These are phyloP conservation scores for Aspergillus sparsus DNA, from an alignment of 495 filamentous ascomycete species.

Conservation along the genomic window DNA sequence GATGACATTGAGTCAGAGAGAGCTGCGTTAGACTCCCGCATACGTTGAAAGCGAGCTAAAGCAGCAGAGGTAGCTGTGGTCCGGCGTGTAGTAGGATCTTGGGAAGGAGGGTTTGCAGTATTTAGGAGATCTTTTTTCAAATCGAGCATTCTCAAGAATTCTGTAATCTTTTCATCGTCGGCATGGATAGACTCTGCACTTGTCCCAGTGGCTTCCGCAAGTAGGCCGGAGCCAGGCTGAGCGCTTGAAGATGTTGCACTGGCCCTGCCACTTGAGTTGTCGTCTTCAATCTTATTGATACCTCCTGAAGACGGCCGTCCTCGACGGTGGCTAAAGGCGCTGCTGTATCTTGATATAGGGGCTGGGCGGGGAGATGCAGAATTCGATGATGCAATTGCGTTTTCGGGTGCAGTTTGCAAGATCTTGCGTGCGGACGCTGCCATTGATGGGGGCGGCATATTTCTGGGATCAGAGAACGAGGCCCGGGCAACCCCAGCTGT, in stretches of 20 bases:
- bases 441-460: slow-evolving; percentile 58
- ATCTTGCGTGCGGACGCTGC: slow-evolving; percentile 41
- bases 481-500: slow-evolving; percentile 54
- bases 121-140: slow-evolving; percentile 75
- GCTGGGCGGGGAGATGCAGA: slow-evolving; percentile 75
- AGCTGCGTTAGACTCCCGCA: slow-evolving; percentile 82
- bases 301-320: slow-evolving; percentile 73
- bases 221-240: slow-evolving; percentile 81
- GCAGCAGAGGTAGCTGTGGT: slow-evolving; percentile 61
- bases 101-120: slow-evolving; percentile 55
- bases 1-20: slow-evolving; percentile 88
- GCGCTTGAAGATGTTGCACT: slow-evolving; percentile 78
- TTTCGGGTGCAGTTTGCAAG: slow-evolving; percentile 55
- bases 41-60: slow-evolving; percentile 73
- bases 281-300: slow-evolving; percentile 74
- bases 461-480: slow-evolving; percentile 61
- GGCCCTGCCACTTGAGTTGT: slow-evolving; percentile 85
- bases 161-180: slow-evolving; percentile 89
- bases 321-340: slow-evolving; percentile 85
- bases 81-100: slow-evolving; percentile 60
- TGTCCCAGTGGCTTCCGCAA: slow-evolving; percentile 70
- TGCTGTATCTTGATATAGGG: slow-evolving; percentile 69
- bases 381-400: slow-evolving; percentile 58
- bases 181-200: slow-evolving; percentile 80
- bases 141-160: slow-evolving; percentile 87